Base-by-base conservation (phyloP, 106 monocot species). In the Vanilla planifolia region DNA sequence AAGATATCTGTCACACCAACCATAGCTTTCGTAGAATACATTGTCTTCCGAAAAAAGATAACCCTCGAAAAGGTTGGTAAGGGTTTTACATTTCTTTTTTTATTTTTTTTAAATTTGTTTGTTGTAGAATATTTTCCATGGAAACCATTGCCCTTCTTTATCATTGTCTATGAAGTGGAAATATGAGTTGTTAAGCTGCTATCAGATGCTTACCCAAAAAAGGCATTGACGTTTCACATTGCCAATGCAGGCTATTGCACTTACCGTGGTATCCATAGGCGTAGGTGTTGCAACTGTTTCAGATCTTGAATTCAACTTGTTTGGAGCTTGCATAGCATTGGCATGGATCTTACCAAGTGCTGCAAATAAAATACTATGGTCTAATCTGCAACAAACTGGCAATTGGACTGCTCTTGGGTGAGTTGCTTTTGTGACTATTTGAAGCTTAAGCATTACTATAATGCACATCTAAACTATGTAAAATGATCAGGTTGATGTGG, bases 331-430 rank as follows among this genome's bases (percentile, higher is more conserved):
- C 71, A 73, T 95, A 33, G 80, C 94, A 55, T 33, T 89, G 58
- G 89, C 86, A 30, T 89, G 94, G 94, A 89, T 95, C 69, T 21
- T 89, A 30, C 94, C 94, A 32, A 95, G 94, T 63, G 89, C 89
- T 25, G 60, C 86, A 55, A 89, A 95, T 72, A 95, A 95, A 70
- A 95, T 95, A 44, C 52, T 95, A 23, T 95, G 94, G 94, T 89
- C 94, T 46, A 80, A 76, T 71, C 58, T 95, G 45, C 94, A 94
- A 48, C 94, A 94, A 73, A 80, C 40, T 64, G 74, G 83, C 62
- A 94, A 89, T 51, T 94, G 94, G 94, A 94, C 94, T 8, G 94
- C 94, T 65, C 82, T 94, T 55, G 89, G 89, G 94, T 94, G 77
- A 86, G 89, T 67, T 55, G 4, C 13, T 42, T 35, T 41, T 27